These are phyloP conservation scores for Globisporangium sylvaticum DNA, from an alignment of 352 stramenopile genomes.

Conservation along the genomic window DNA sequence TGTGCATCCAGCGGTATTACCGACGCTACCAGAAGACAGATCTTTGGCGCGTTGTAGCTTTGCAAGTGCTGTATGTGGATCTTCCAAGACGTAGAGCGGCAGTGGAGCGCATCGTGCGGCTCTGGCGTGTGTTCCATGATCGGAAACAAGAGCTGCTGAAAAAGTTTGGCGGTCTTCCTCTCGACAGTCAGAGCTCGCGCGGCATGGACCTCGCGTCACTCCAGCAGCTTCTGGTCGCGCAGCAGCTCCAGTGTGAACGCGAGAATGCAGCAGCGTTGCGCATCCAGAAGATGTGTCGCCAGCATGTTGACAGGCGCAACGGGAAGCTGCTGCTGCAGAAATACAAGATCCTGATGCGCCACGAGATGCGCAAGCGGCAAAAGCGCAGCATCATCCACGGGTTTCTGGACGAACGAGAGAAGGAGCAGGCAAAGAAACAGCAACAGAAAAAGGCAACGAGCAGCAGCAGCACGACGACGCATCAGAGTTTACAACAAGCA, in stretches of 20 bases:
- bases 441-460: background rate
- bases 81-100: conserved; percentile 24
- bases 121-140: conserved; percentile 22
- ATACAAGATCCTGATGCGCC: conserved; percentile 44
- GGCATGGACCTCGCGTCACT: conserved; percentile 7
- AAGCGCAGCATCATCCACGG: conserved; percentile 54
- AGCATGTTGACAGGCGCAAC: conserved; percentile 24
- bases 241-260: conserved; percentile 13
- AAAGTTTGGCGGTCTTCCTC: background rate
- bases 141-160: conserved; percentile 12
- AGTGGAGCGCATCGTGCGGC: conserved; percentile 15
- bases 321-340: conserved; percentile 34
- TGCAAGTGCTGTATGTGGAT: conserved; percentile 22
- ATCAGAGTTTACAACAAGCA: background rate
- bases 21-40: conserved; percentile 18
- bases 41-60: conserved; percentile 28
- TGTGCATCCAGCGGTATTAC: conserved; percentile 39
- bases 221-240: conserved; percentile 18
- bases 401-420: conserved; percentile 23
- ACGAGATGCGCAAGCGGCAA: conserved; percentile 41
- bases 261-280: conserved; percentile 18
- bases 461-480: background rate
- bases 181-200: no score
- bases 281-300: conserved; percentile 36
- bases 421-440: conserved; percentile 30